Percentiles rank a stretch among this genome's conserved stretches.
Evolutionary conservation across 129 eudicot species (phyloP).

Genomic region (Flaveria bidentis): DNA sequence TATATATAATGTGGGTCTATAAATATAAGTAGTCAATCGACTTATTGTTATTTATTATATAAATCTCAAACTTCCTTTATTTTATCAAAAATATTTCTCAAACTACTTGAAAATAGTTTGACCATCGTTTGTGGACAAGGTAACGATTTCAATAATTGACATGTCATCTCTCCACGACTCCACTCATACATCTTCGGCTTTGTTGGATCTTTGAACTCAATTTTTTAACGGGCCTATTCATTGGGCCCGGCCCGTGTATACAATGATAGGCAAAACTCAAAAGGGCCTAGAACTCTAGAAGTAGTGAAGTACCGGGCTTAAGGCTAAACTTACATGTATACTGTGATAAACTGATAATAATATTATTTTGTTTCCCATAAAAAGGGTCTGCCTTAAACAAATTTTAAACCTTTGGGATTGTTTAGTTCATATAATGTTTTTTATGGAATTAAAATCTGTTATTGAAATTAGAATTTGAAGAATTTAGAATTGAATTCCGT

Average conservation of each 20-base stretch:
- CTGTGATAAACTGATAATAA: background rate
- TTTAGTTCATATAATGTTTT: background rate
- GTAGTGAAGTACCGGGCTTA: too few species aligned
- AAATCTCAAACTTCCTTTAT: too few species aligned
- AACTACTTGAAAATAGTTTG: conserved; percentile 29
- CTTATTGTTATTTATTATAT: background rate
- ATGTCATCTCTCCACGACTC: conserved; percentile 27
- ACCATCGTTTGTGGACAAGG: conserved; percentile 22
- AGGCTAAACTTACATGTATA: background rate
- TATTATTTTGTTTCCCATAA: too few species aligned
- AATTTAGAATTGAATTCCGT: too few species aligned
- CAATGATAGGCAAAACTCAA: conserved; percentile 8
- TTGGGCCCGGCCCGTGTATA: background rate
- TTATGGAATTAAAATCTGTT: too few species aligned
- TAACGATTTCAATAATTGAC: conserved; percentile 23
- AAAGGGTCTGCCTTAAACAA: background rate
- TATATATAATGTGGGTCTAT: too few species aligned
- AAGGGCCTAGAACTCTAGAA: background rate
- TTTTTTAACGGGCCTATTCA: conserved; percentile 1
- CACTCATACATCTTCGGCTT: conserved; percentile 18
- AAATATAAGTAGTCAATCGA: too few species aligned
- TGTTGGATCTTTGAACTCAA: background rate
- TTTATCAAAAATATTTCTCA: background rate
- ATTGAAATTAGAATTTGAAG: too few species aligned
- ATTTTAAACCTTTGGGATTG: background rate